These are phyloP conservation scores for Lasiosphaeria ovina DNA, from an alignment of 495 filamentous ascomycete genomes.

Conservation along the genomic window DNA sequence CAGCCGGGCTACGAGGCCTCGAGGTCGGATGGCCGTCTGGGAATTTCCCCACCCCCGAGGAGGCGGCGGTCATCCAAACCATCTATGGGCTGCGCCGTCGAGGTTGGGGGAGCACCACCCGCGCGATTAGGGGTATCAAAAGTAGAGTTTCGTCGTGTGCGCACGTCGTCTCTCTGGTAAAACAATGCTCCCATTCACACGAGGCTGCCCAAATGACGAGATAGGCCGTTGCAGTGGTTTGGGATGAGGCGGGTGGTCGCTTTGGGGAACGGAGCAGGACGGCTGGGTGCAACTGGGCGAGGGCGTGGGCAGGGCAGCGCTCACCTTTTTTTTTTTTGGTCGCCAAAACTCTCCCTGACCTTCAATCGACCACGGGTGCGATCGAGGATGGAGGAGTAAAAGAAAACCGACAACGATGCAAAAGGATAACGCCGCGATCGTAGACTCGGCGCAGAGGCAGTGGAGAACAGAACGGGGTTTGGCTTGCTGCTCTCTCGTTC, in stretches of 20 bases:
- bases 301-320: background rate
- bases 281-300: background rate
- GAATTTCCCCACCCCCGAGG: background rate
- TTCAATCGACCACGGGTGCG: constrained; percentile 17
- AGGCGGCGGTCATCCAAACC: background rate
- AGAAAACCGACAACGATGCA: constrained; percentile 5
- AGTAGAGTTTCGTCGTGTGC: no score
- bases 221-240: background rate
- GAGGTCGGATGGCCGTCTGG: background rate
- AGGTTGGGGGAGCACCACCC: background rate
- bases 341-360: constrained; percentile 9
- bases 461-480: constrained; percentile 19
- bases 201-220: background rate
- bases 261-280: background rate
- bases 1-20: background rate
- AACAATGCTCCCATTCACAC: background rate
- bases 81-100: background rate
- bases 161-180: no score
- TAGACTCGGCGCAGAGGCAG: constrained; percentile 16
- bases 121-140: no score
- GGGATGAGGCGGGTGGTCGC: background rate
- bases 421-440: constrained; percentile 15
- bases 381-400: constrained; percentile 9
- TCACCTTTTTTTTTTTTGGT: constrained; percentile 14
- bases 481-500: constrained; percentile 18